Percentiles rank a stretch among this genome's conserved stretches.
Evolutionary conservation across 2,329 filamentous ascomycete genomes (phyloP).

Genomic region (Apiospora sp.): DNA sequence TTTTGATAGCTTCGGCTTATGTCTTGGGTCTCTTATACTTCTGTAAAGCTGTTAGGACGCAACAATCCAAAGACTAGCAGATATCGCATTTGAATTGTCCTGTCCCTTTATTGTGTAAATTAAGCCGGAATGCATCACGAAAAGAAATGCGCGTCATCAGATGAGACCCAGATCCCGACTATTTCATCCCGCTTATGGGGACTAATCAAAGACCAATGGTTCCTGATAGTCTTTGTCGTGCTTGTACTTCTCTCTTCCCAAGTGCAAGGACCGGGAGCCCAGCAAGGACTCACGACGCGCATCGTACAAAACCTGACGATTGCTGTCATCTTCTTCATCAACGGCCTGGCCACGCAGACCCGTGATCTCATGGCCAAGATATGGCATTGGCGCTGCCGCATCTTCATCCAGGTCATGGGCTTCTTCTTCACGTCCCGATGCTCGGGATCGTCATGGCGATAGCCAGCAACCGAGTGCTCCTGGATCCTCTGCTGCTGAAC

Average conservation of each 20-base stretch:
- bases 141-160: neutral
- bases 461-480: conserved; percentile 1
- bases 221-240: neutral
- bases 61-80: neutral
- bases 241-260: neutral
- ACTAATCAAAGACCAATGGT: neutral
- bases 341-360: neutral
- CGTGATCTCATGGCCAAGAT: neutral
- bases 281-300: neutral
- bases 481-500: conserved; percentile 13
- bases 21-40: neutral
- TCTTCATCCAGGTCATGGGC: neutral
- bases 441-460: neutral
- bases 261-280: neutral
- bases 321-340: conserved; percentile 21
- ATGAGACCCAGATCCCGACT: neutral
- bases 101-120: neutral
- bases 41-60: neutral
- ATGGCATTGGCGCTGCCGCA: neutral
- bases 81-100: neutral
- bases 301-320: neutral
- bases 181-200: neutral
- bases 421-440: conserved; percentile 5
- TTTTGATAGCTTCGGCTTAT: neutral
- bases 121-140: neutral